These are phyloP conservation scores for Tolypocladium pustulatum DNA, from an alignment of 2,329 filamentous ascomycete genomes.

Conservation along the genomic window DNA sequence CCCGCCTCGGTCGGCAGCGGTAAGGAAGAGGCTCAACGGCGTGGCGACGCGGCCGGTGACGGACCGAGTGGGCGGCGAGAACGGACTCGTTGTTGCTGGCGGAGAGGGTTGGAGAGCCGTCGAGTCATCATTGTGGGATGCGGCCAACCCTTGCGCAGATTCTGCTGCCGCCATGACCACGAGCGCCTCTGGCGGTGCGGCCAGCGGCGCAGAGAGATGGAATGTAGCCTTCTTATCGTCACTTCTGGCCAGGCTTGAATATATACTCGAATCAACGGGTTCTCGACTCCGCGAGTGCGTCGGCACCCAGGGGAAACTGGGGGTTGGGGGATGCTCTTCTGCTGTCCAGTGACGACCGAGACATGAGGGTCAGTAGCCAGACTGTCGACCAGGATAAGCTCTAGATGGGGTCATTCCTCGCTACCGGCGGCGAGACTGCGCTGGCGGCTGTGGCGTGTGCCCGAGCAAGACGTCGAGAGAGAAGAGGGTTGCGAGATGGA, in stretches of 20 bases:
- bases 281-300: neutral
- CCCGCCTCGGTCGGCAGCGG: neutral
- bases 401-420: neutral
- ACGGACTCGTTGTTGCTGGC: conserved; percentile 3
- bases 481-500: neutral
- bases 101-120: conserved; percentile 1
- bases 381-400: neutral
- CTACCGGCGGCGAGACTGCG: neutral
- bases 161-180: neutral
- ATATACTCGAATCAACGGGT: neutral
- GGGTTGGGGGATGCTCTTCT: neutral
- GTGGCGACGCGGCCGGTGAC: conserved; percentile 10
- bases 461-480: neutral
- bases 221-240: neutral
- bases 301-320: neutral
- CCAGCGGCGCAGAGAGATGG: neutral
- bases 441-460: neutral
- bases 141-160: neutral
- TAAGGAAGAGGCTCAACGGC: conserved; percentile 8
- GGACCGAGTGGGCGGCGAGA: conserved; percentile 3
- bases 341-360: neutral
- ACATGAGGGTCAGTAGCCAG: neutral
- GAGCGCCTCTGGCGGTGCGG: neutral
- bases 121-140: neutral
- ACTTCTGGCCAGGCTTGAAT: neutral